phyloP scores from a whole-genome alignment of 176 grass and related monocot species.

The Panicum miliaceum region DNA sequence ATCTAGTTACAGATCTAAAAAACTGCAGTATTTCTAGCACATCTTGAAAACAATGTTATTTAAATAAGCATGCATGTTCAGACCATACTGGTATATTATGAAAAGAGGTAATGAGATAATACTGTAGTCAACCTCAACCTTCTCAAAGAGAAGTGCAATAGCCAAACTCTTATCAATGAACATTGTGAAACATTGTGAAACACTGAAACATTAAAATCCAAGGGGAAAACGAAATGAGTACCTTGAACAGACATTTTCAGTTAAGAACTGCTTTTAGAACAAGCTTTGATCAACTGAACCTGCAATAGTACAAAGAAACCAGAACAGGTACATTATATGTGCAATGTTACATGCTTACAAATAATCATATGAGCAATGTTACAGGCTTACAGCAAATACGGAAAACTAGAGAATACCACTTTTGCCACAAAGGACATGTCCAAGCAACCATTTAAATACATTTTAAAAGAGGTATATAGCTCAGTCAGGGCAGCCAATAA shows the following conservation, averaged over 20 bases:
- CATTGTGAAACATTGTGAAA: background rate
- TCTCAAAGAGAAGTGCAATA: slow-evolving; percentile 10
- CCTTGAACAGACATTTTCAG: background rate
- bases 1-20: background rate
- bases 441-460: slow-evolving; percentile 12
- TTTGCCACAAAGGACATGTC: slow-evolving; percentile 21
- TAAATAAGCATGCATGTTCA: background rate
- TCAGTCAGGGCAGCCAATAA: slow-evolving; percentile 7
- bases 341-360: background rate
- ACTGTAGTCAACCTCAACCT: background rate
- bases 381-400: background rate
- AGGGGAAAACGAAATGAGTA: background rate
- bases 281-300: slow-evolving; percentile 29
- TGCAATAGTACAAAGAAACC: slow-evolving; percentile 42
- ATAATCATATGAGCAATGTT: background rate
- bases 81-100: slow-evolving; percentile 1
- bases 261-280: background rate
- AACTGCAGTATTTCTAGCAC: slow-evolving; percentile 22
- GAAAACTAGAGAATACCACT: background rate
- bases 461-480: slow-evolving; percentile 5
- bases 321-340: slow-evolving; percentile 12
- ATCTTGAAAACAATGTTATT: background rate
- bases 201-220: background rate
- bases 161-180: background rate
- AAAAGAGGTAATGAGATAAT: background rate